Conservation (phyloP, 768 basidiomycete species). For the Lactarius sp. region DNA sequence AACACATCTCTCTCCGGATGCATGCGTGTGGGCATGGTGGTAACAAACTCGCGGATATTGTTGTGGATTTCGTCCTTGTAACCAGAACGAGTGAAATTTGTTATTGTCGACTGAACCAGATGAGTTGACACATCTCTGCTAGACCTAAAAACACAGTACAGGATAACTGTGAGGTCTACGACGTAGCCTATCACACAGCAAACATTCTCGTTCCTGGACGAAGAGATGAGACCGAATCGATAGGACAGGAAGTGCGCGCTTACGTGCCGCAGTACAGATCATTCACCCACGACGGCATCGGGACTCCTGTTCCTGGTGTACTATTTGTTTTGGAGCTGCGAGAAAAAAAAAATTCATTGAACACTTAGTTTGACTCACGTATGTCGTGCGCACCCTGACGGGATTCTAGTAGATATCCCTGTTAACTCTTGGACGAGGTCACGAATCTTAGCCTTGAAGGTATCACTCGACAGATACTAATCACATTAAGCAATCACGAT, state of each 20-base stretch:
- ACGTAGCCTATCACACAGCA: slow-evolving; percentile 12
- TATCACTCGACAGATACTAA: background rate
- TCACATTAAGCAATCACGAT: background rate
- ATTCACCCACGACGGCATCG: background rate
- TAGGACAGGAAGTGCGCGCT: background rate
- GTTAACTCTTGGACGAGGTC: background rate
- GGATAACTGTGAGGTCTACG: slow-evolving; percentile 4
- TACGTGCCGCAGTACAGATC: background rate
- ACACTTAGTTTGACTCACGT: background rate
- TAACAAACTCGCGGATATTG: background rate
- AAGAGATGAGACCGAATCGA: background rate
- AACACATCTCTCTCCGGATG: background rate
- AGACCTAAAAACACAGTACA: background rate
- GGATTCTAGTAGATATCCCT: background rate
- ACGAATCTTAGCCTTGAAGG: background rate
- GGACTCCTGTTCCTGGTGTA: background rate
- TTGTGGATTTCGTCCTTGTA: background rate
- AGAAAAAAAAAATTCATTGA: background rate
- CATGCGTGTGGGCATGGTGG: background rate
- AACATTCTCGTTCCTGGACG: background rate
- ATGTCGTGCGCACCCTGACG: background rate
- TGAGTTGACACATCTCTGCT: background rate
- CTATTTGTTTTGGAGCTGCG: no score
- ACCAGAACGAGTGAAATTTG: background rate
- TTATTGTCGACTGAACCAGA: background rate